Evolutionary conservation across 495 filamentous ascomycete species (phyloP).

Genomic region (Thermochaetoides thermophila): DNA sequence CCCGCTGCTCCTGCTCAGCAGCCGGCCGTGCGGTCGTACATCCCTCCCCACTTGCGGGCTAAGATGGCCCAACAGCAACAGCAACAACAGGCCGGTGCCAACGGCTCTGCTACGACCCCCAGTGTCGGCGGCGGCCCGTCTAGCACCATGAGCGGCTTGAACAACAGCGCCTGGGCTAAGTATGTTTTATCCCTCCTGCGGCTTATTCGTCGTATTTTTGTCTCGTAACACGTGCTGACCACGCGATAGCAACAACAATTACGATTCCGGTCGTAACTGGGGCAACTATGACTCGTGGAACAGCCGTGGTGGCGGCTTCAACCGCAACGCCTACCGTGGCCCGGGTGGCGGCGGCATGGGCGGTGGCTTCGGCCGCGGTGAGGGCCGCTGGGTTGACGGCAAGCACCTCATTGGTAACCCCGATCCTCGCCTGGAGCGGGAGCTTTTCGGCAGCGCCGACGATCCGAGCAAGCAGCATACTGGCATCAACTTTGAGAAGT

Average conservation of each 20-base stretch:
- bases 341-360: constrained; percentile 43
- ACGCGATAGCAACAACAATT: constrained; percentile 26
- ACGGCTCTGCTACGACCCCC: too few species aligned
- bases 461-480: constrained; percentile 90
- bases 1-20: constrained; percentile 42
- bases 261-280: constrained; percentile 18
- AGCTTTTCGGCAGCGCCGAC: constrained; percentile 87
- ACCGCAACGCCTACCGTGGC: constrained; percentile 54
- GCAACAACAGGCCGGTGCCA: too few species aligned
- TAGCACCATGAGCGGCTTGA: constrained; percentile 31
- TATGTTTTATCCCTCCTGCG: constrained; percentile 23
- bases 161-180: constrained; percentile 50
- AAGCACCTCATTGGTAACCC: constrained; percentile 84
- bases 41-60: constrained; percentile 83
- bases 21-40: constrained; percentile 57
- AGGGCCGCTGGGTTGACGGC: constrained; percentile 91
- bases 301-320: constrained; percentile 21
- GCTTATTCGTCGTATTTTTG: neutral
- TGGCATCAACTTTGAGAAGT: constrained; percentile 99
- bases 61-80: constrained; percentile 34
- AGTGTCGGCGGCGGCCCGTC: constrained; percentile 20
- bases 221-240: neutral
- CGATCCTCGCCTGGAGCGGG: constrained; percentile 81
- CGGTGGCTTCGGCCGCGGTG: constrained; percentile 51
- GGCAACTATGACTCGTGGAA: constrained; percentile 12